Evolutionary conservation across 768 basidiomycete species (phyloP).

Genomic region (Tricholoma saponaceum): DNA sequence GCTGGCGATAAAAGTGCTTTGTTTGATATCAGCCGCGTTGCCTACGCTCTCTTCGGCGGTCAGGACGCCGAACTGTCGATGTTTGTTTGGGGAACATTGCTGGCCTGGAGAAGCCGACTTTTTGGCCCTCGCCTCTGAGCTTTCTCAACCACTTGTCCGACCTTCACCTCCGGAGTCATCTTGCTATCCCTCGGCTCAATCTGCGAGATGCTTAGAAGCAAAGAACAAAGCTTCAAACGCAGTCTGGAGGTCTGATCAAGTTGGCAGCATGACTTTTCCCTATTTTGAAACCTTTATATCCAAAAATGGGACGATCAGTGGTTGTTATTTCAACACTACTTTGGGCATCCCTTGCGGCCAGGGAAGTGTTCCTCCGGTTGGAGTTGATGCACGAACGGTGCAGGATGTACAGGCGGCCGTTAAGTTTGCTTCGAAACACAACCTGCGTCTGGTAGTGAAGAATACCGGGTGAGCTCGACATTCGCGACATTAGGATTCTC

Average conservation of each 20-base stretch:
- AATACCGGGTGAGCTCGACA: conserved; percentile 22
- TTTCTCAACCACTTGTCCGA: conserved; percentile 40
- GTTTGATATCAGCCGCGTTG: too few relatives aligned
- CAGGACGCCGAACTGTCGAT: not conserved
- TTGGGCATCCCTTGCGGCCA: conserved; percentile 36
- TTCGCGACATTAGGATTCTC: too few relatives aligned
- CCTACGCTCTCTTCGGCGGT: too few relatives aligned
- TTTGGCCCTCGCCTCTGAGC: not conserved
- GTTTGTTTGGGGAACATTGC: not conserved
- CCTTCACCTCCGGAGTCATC: conserved; percentile 33
- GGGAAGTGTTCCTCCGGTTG: conserved; percentile 36
- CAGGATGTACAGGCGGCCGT: conserved; percentile 36
- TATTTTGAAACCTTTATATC: conserved; percentile 26
- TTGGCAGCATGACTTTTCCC: conserved; percentile 33
- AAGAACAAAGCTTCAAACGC: conserved; percentile 23
- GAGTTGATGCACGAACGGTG: conserved; percentile 33
- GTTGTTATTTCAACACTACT: conserved; percentile 44
- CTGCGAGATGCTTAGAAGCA: conserved; percentile 33
- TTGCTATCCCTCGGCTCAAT: conserved; percentile 33
- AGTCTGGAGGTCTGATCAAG: conserved; percentile 33
- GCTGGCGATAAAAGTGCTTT: too few relatives aligned
- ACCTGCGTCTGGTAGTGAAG: conserved; percentile 33
- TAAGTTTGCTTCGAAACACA: conserved; percentile 29
- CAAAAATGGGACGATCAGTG: conserved; percentile 42
- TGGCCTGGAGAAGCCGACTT: not conserved